These are phyloP conservation scores for Urochloa ruziziensis DNA, from an alignment of 176 grass and related monocot genomes.

Conservation along the genomic window DNA sequence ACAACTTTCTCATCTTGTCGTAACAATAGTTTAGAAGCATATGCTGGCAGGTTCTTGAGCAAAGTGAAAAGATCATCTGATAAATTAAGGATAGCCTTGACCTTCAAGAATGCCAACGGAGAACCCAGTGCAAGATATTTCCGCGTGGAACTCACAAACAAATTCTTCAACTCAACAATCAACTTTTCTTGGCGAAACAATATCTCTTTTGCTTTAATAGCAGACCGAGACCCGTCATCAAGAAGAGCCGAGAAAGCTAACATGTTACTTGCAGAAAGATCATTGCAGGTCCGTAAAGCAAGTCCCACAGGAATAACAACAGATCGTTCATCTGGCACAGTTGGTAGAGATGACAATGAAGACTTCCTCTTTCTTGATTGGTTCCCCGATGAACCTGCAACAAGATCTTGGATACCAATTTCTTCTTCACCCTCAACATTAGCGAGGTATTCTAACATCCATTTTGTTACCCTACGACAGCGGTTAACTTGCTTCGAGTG, in stretches of 20 bases:
- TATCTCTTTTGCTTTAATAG: not conserved
- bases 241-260: fast-evolving
- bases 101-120: not conserved
- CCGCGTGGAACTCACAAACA: not conserved
- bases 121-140: not conserved
- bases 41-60: not conserved
- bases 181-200: not conserved
- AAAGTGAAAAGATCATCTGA: not conserved
- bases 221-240: too few species aligned
- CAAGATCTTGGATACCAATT: not conserved
- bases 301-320: not conserved
- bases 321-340: not conserved
- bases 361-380: not conserved
- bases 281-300: not conserved
- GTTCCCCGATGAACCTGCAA: not conserved
- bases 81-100: not conserved
- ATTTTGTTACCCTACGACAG: not conserved
- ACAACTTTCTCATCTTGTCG: too few species aligned
- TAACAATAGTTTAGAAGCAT: not conserved
- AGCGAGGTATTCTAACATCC: not conserved
- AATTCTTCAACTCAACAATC: not conserved
- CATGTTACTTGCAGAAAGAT: not conserved
- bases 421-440: not conserved
- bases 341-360: not conserved
- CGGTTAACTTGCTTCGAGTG: too few species aligned